A percentile compares a stretch with the other conserved stretches of the same genome.
phyloP scores from a whole-genome alignment of 257 asterid species.

The Fraxinus excelsior region DNA sequence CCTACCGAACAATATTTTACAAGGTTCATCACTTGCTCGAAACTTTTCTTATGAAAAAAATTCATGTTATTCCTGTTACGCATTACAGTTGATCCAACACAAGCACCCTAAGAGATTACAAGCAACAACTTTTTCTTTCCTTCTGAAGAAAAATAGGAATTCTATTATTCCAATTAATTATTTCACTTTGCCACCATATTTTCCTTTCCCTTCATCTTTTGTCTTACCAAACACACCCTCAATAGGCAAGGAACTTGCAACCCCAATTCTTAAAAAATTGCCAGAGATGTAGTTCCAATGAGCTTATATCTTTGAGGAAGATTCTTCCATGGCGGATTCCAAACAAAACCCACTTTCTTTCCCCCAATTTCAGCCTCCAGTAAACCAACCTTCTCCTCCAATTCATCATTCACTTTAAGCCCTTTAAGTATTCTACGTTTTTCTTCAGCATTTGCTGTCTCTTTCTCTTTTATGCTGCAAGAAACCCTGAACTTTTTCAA shows the following conservation, averaged over 20 bases:
- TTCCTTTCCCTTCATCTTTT: neutral
- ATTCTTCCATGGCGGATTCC: conserved; percentile 85
- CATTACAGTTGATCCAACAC: neutral
- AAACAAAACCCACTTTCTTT: conserved; percentile 41
- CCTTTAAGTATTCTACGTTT: conserved; percentile 37
- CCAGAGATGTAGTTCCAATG: conserved; percentile 89
- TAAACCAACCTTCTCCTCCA: conserved; percentile 41
- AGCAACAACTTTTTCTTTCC: neutral
- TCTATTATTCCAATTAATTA: neutral
- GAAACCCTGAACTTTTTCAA: conserved; percentile 44
- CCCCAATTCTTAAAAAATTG: neutral
- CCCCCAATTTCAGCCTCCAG: conserved; percentile 35
- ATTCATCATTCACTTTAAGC: conserved; percentile 44
- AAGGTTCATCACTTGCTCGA: neutral
- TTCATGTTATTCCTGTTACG: conserved; percentile 11
- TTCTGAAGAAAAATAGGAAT: neutral
- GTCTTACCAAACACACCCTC: neutral
- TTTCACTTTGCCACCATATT: neutral
- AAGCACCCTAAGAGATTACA: conserved; percentile 2
- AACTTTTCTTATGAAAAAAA: neutral
- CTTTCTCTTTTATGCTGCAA: conserved; percentile 73
- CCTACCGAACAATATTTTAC: conserved; percentile 14
- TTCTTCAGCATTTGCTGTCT: conserved; percentile 45
- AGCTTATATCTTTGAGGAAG: conserved; percentile 87
- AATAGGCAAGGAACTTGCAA: neutral